A percentile compares a stretch with the other conserved stretches of the same genome.
These are phyloP conservation scores for Coprinopsis strossmayeri DNA, from an alignment of 768 basidiomycete species.

Conservation along the genomic window DNA sequence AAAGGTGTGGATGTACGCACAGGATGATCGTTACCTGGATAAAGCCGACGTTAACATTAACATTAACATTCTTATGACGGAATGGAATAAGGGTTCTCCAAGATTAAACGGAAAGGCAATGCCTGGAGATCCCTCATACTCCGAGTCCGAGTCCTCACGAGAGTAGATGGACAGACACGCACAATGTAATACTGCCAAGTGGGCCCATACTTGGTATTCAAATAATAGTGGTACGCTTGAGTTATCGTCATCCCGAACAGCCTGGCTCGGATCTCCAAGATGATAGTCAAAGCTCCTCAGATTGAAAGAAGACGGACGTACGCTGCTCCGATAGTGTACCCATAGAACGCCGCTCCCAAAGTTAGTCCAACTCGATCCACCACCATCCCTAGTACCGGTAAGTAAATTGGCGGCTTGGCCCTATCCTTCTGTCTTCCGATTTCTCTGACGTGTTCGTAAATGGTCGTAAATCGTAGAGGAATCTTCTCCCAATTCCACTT, in stretches of 20 bases:
- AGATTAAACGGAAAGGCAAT: too few species aligned
- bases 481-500: too few species aligned
- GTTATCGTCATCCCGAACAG: slow-evolving; percentile 25
- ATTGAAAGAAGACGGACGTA: slow-evolving; percentile 12
- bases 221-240: slow-evolving; percentile 25
- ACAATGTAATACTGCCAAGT: slow-evolving; percentile 18
- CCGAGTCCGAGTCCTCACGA: background rate
- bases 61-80: too few species aligned
- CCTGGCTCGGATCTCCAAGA: too few species aligned
- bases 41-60: too few species aligned
- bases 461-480: too few species aligned
- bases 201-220: slow-evolving; percentile 14
- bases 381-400: background rate
- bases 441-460: too few species aligned
- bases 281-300: background rate
- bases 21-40: slow-evolving; percentile 17
- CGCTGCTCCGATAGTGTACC: slow-evolving; percentile 24
- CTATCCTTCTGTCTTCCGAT: too few species aligned
- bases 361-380: slow-evolving; percentile 10
- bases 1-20: slow-evolving; percentile 11
- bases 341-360: slow-evolving; percentile 23
- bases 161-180: slow-evolving; percentile 8
- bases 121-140: too few species aligned
- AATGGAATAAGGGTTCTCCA: too few species aligned
- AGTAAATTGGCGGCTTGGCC: too few species aligned